Conservation (phyloP, 2,329 filamentous ascomycete genomes). For the Aspergillus ochraceus region DNA sequence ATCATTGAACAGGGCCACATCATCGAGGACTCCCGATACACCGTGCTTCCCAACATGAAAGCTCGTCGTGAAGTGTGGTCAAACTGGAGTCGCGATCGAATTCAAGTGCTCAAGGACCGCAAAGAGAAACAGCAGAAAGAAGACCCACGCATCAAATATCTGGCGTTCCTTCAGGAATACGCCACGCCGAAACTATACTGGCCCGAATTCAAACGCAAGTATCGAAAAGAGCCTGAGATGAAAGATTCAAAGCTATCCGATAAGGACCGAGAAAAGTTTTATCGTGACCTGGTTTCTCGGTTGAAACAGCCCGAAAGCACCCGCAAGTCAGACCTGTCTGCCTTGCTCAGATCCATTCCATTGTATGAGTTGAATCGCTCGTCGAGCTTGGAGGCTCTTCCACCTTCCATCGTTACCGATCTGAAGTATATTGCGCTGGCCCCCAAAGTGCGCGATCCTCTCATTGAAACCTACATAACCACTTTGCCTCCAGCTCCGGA, state of each 20-base stretch:
- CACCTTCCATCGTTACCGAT: slow-evolving; percentile 43
- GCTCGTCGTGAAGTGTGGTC: slow-evolving; percentile 79
- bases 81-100: slow-evolving; percentile 77
- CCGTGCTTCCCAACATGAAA: slow-evolving; percentile 77
- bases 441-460: slow-evolving; percentile 37
- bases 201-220: slow-evolving; percentile 94
- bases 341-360: slow-evolving; percentile 45
- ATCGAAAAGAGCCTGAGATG: slow-evolving; percentile 77
- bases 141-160: slow-evolving; percentile 79
- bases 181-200: slow-evolving; percentile 93
- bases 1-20: slow-evolving; percentile 79
- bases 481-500: slow-evolving; percentile 43
- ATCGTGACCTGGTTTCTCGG: slow-evolving; percentile 48
- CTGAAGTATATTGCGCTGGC: slow-evolving; percentile 46
- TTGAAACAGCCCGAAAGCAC: slow-evolving; percentile 48
- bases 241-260: slow-evolving; percentile 45
- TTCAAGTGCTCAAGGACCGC: slow-evolving; percentile 69
- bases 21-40: slow-evolving; percentile 84
- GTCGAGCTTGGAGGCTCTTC: slow-evolving; percentile 40
- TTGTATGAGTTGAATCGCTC: slow-evolving; percentile 42
- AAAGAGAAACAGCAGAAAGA: slow-evolving; percentile 75
- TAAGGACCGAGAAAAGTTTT: slow-evolving; percentile 51
- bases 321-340: slow-evolving; percentile 47
- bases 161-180: slow-evolving; percentile 75
- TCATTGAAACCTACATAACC: slow-evolving; percentile 46